Percentiles rank a stretch among this genome's conserved stretches.
Conservation (phyloP, 2,329 filamentous ascomycete genomes). For the Alternaria angustiovoidea region DNA sequence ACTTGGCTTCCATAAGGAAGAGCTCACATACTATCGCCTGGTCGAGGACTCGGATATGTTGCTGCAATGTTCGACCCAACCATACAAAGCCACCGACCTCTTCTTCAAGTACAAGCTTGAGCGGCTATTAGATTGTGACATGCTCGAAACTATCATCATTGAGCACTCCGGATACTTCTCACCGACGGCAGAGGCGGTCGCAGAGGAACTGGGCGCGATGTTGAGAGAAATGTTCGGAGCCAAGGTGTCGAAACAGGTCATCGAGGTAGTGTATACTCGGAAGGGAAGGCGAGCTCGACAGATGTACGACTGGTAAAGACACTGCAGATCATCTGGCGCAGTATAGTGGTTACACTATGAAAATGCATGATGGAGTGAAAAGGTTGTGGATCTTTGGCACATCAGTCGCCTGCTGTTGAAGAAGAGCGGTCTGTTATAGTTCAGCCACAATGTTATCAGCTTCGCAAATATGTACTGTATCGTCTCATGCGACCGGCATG, state of each 20-base stretch:
- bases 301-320: not conserved
- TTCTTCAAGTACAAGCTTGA: not conserved
- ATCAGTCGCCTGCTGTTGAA: not conserved
- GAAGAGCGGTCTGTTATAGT: not conserved
- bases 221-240: not conserved
- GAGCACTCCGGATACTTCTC: slow-evolving; percentile 1
- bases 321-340: not conserved
- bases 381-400: not conserved
- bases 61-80: not conserved
- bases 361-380: not conserved
- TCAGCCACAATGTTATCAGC: not conserved
- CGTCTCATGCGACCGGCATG: not conserved
- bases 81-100: not conserved
- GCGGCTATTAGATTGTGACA: not conserved
- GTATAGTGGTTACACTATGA: not conserved
- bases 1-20: not conserved
- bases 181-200: not conserved
- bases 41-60: not conserved
- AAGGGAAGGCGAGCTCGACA: not conserved
- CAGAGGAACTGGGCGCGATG: not conserved
- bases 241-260: not conserved
- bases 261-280: not conserved
- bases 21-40: not conserved
- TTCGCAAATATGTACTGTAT: not conserved
- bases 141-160: not conserved